Conservation (phyloP, 176 grass and related monocot species). For the Zea mays region DNA sequence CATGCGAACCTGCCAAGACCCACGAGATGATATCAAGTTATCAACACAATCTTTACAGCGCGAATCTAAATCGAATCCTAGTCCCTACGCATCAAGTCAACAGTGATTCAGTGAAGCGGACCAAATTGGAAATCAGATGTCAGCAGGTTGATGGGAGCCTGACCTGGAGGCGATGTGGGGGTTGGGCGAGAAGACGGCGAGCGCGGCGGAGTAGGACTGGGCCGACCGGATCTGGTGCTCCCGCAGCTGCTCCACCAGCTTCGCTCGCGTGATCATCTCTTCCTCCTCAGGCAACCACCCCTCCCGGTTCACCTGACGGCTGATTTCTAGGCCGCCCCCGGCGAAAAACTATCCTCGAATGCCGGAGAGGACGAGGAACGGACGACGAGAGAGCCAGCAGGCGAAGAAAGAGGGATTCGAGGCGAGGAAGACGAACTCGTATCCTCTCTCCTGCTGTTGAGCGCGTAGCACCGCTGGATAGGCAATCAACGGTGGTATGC, state of each 20-base stretch:
- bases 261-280: slow-evolving; percentile 89
- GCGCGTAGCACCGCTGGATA: slow-evolving; percentile 20
- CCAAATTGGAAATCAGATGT: background rate
- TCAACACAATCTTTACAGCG: background rate
- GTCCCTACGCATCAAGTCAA: background rate
- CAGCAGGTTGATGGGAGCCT: background rate
- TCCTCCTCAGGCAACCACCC: slow-evolving; percentile 9
- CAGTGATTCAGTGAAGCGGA: slow-evolving; percentile 13
- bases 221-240: slow-evolving; percentile 96
- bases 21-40: slow-evolving; percentile 1
- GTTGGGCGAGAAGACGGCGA: slow-evolving; percentile 74
- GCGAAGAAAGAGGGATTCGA: background rate
- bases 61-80: slow-evolving; percentile 39
- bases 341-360: slow-evolving; percentile 3
- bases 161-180: slow-evolving; percentile 81
- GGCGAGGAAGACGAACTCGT: slow-evolving; percentile 16
- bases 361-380: background rate
- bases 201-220: slow-evolving; percentile 56
- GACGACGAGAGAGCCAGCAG: background rate
- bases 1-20: slow-evolving; percentile 9
- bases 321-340: background rate
- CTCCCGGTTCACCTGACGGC: slow-evolving; percentile 19
- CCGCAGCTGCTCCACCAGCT: slow-evolving; percentile 86
- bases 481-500: slow-evolving; percentile 18
- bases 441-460: background rate